Conservation (phyloP, 2,329 filamentous ascomycete species). For the Fusarium albosuccineum region DNA sequence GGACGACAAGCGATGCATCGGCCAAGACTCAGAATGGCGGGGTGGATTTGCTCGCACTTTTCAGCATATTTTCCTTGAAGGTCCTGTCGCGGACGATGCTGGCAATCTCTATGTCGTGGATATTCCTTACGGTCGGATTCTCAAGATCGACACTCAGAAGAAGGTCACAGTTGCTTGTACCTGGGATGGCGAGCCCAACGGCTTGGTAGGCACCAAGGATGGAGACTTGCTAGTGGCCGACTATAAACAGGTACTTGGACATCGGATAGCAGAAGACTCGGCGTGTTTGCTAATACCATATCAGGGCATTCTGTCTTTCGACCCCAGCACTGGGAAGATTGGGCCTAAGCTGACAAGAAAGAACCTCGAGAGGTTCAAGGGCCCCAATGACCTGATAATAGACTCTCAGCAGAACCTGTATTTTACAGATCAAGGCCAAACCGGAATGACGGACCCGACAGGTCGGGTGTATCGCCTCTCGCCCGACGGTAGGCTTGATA, state of each 20-base stretch:
- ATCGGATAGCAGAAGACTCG: too few relatives aligned
- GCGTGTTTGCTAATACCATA: not conserved
- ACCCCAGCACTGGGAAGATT: slow-evolving; percentile 47
- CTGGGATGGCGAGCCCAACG: slow-evolving; percentile 59
- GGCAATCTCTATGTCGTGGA: slow-evolving; percentile 56
- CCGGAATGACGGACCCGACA: slow-evolving; percentile 57
- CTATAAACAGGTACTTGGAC: slow-evolving; percentile 54
- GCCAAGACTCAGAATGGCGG: slow-evolving; percentile 54
- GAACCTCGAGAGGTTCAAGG: slow-evolving; percentile 59
- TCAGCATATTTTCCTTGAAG: slow-evolving; percentile 57
- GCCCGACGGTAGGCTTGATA: slow-evolving; percentile 53
- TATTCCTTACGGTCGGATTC: slow-evolving; percentile 55
- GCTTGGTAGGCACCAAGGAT: slow-evolving; percentile 50
- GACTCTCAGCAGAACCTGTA: slow-evolving; percentile 55
- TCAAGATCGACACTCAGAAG: slow-evolving; percentile 50
- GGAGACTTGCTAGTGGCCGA: slow-evolving; percentile 55
- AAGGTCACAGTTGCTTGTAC: slow-evolving; percentile 48
- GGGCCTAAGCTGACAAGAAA: slow-evolving; percentile 50
- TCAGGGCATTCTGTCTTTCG: slow-evolving; percentile 54
- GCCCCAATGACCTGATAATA: slow-evolving; percentile 57
- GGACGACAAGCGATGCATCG: slow-evolving; percentile 50
- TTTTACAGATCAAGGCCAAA: slow-evolving; percentile 61
- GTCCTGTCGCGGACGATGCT: slow-evolving; percentile 48
- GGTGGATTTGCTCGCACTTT: slow-evolving; percentile 52
- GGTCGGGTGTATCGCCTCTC: slow-evolving; percentile 55